Base-by-base conservation (phyloP, 495 filamentous ascomycete species). In the Talaromyces adpressus region DNA sequence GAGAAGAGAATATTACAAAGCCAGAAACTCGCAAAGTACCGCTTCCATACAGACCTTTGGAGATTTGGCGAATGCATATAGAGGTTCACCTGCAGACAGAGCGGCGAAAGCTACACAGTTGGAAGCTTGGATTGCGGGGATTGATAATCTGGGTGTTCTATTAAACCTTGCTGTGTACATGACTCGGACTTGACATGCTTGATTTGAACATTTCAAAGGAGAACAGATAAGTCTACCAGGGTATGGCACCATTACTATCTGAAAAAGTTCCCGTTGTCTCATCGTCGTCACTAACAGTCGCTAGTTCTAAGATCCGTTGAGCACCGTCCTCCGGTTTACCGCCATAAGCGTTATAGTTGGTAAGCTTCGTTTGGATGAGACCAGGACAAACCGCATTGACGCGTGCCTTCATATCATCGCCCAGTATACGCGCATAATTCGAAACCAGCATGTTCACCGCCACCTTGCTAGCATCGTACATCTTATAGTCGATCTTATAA, bases 331-430 rank as follows among this genome's bases (percentile, higher is more conserved):
- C 62, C 18, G 62, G 32, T 32, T 58, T 41, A 11, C 11, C 34
- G 14, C 56, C 62, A 25, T 25, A 22, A 3, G 54, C 36, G 4
- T 14, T 64, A 16, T 64, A 36, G n/a, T 23, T n/a, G n/a, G 30
- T 60, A n/a, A 58, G 34, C 3, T 58, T 5, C 16, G 62, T 64
- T 25, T 32, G n/a, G 30, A 64, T n/a, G 11, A 64, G 62, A 27
- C 62, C 62, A 16, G 62, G 62, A 16, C 56, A 60, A 12, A 34
- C 62, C 39, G 39, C 62, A 53, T 64, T 64, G 18, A 59, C 62
- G 12, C 41, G 25, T 2, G 39, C 56, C 18, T 57, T 32, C 39
- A 51, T 58, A 7, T 86, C 84, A 9, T 81, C 63, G 8, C 61
- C 63, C 23, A 65, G 34, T 3, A 49, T 49, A 20, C 27, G 30